phyloP scores from a whole-genome alignment of 164 flowering plant species.

The Houttuynia cordata region DNA sequence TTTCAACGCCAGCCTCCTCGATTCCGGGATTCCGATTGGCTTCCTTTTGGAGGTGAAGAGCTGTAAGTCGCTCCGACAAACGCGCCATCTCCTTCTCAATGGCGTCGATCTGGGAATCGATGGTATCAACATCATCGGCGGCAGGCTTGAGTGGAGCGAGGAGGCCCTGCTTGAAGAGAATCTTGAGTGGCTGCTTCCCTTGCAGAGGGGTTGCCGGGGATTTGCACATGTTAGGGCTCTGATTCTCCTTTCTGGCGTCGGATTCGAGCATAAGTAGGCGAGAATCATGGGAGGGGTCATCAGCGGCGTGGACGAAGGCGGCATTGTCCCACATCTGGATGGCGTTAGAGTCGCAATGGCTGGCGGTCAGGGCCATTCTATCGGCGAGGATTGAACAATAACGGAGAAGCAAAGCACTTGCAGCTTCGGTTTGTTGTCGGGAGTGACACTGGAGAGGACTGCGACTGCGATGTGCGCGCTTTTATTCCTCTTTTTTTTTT shows the following conservation, averaged over 20 bases:
- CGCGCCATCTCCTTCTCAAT: slow-evolving; percentile 52
- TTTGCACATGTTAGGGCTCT: slow-evolving; percentile 17
- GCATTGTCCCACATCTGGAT: slow-evolving; percentile 72
- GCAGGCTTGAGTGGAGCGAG: slow-evolving; percentile 7
- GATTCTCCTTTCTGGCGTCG: slow-evolving; percentile 52
- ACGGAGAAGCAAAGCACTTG: no score
- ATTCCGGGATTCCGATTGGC: not conserved
- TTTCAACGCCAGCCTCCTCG: slow-evolving; percentile 21
- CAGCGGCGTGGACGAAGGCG: slow-evolving; percentile 37
- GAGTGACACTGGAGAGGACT: no score
- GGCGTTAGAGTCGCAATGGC: no score
- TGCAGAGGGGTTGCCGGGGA: slow-evolving; percentile 24
- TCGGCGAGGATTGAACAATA: no score
- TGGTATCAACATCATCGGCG: slow-evolving; percentile 21
- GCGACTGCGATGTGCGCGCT: no score
- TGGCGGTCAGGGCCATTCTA: no score
- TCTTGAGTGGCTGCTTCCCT: slow-evolving; percentile 21
- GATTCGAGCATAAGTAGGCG: slow-evolving; percentile 25
- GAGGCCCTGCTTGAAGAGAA: slow-evolving; percentile 12
- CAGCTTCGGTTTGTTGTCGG: no score
- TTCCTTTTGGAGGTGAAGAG: slow-evolving; percentile 27
- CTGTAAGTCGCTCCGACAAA: slow-evolving; percentile 38
- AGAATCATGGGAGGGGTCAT: slow-evolving; percentile 17
- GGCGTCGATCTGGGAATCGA: slow-evolving; percentile 39
- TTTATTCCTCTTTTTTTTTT: no score